These are phyloP conservation scores for Heliamphora pulchella DNA, from an alignment of 179 eudicot species.

Conservation along the genomic window DNA sequence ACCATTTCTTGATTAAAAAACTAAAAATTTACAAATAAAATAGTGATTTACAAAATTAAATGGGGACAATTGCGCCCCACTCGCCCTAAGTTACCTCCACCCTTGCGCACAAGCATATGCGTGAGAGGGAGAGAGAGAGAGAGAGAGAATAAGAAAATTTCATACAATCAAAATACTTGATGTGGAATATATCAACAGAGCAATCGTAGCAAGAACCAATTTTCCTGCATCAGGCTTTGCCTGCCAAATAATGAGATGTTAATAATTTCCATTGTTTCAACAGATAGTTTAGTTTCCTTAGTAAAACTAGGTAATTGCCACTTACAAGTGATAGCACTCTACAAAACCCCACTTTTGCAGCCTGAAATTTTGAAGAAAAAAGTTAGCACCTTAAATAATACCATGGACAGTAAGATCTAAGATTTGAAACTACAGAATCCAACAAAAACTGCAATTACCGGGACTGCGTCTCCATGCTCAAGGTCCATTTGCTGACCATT, in stretches of 20 bases:
- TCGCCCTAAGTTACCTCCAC: too few relatives aligned
- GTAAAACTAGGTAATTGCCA: conserved; percentile 11
- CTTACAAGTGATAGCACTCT: conserved; percentile 72
- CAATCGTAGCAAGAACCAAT: conserved; percentile 6
- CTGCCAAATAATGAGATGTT: conserved; percentile 11
- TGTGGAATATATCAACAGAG: conserved; percentile 6
- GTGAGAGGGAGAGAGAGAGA: conserved; percentile 25
- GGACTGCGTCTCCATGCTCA: conserved; percentile 56
- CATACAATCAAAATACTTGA: conserved; percentile 14
- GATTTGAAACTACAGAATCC: not conserved
- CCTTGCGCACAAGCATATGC: conserved; percentile 30
- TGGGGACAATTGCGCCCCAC: too few relatives aligned
- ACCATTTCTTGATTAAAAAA: too few relatives aligned
- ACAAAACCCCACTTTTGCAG: conserved; percentile 70
- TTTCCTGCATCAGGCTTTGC: conserved; percentile 18
- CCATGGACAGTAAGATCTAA: not conserved
- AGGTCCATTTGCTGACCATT: conserved; percentile 48
- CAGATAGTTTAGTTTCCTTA: not conserved
- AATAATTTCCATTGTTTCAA: conserved; percentile 4
- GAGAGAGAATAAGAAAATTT: not conserved
- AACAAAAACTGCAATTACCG: conserved; percentile 33
- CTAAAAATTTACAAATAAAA: too few relatives aligned
- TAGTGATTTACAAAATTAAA: too few relatives aligned
- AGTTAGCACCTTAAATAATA: conserved; percentile 11
- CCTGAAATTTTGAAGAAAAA: conserved; percentile 33